A percentile compares a stretch with the other conserved stretches of the same genome.
phyloP scores from a whole-genome alignment of 2,329 filamentous ascomycete genomes.

The Penicillium brevicompactum region DNA sequence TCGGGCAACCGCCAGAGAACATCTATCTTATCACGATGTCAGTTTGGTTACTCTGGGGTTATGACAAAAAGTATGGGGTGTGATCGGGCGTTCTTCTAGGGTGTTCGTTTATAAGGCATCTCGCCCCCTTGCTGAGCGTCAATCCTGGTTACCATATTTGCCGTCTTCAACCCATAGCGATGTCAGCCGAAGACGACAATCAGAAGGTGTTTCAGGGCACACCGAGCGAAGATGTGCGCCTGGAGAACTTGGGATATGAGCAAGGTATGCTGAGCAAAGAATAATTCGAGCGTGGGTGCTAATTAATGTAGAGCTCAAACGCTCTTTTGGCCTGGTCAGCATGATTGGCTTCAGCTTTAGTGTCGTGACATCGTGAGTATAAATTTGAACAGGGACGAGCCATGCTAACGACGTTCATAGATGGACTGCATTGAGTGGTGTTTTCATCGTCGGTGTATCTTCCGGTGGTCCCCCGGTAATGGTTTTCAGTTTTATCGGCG shows the following conservation, averaged over 20 bases:
- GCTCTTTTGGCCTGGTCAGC: slow-evolving; percentile 57
- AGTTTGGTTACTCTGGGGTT: slow-evolving; percentile 12
- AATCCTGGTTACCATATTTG: background rate
- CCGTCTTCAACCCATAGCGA: slow-evolving; percentile 7
- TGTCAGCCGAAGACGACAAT: slow-evolving; percentile 30
- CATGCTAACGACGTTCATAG: slow-evolving; percentile 23
- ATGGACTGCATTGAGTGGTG: slow-evolving; percentile 60
- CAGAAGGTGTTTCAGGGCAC: slow-evolving; percentile 24
- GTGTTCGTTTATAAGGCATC: slow-evolving; percentile 8
- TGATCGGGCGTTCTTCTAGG: background rate
- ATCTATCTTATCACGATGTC: slow-evolving; percentile 29
- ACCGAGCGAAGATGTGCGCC: slow-evolving; percentile 36
- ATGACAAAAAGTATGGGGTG: slow-evolving; percentile 11
- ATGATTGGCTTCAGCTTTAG: slow-evolving; percentile 64
- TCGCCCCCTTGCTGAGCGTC: background rate
- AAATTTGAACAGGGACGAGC: background rate
- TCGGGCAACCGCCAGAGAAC: slow-evolving; percentile 18
- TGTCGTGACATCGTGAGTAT: slow-evolving; percentile 56
- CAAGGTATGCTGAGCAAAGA: slow-evolving; percentile 32
- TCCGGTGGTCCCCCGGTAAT: slow-evolving; percentile 61
- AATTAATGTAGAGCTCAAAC: slow-evolving; percentile 53
- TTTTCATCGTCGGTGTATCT: slow-evolving; percentile 58
- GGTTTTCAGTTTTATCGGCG: slow-evolving; percentile 59
- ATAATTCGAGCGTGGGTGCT: background rate
- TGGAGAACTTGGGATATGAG: slow-evolving; percentile 44